Percentiles rank a stretch among this genome's conserved stretches.
Conservation (phyloP, 2,329 filamentous ascomycete genomes). For the Stagonosporopsis vannaccii region DNA sequence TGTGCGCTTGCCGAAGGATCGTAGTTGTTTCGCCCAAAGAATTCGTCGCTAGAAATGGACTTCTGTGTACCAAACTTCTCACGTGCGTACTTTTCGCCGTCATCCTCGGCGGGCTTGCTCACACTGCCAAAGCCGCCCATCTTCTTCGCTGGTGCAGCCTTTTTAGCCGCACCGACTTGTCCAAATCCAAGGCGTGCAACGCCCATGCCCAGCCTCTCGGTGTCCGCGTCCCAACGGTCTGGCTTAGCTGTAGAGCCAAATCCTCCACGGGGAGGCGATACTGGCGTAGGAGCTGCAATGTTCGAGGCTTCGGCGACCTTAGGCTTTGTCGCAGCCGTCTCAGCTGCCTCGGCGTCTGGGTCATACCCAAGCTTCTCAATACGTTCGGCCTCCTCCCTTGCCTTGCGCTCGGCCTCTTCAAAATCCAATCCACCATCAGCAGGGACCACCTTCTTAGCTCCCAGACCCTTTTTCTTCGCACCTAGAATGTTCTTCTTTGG, state of each 20-base stretch:
- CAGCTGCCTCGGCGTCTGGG: constrained; percentile 76
- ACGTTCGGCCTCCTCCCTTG: constrained; percentile 95
- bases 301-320: constrained; percentile 60
- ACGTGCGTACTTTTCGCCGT: constrained; percentile 83
- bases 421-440: constrained; percentile 81
- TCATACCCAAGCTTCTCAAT: constrained; percentile 97
- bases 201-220: constrained; percentile 91
- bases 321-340: constrained; percentile 47
- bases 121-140: constrained; percentile 90
- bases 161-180: constrained; percentile 71
- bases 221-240: constrained; percentile 72
- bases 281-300: constrained; percentile 77
- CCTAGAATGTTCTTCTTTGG: constrained; percentile 89
- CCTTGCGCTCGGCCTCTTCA: constrained; percentile 95
- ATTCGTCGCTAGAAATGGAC: constrained; percentile 96
- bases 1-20: constrained; percentile 82
- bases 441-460: constrained; percentile 75
- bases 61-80: constrained; percentile 92
- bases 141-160: constrained; percentile 71
- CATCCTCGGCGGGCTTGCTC: constrained; percentile 72
- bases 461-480: constrained; percentile 67
- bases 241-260: constrained; percentile 66
- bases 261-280: constrained; percentile 68
- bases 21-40: constrained; percentile 89
- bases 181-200: constrained; percentile 86